Conservation (phyloP, 179 eudicot species). For the Silene noctiflora region DNA sequence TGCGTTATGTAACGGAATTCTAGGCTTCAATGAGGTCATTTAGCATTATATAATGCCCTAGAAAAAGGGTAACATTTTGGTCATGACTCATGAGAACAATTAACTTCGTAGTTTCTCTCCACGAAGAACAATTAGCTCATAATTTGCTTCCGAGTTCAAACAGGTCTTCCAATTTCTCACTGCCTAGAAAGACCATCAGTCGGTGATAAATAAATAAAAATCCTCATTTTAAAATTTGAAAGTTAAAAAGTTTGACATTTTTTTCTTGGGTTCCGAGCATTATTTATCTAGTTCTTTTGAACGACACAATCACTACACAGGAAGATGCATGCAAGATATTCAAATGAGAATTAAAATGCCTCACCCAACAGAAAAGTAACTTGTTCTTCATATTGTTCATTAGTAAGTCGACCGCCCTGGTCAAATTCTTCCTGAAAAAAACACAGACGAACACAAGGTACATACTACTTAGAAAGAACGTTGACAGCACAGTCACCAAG, state of each 20-base stretch:
- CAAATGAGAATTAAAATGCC: constrained; percentile 21
- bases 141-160: not conserved
- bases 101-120: not conserved
- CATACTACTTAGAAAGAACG: not conserved
- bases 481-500: constrained; percentile 8
- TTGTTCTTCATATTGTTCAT: constrained; percentile 42
- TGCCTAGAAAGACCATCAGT: not conserved
- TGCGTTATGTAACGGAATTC: not conserved
- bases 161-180: not conserved
- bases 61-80: not conserved
- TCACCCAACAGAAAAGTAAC: constrained; percentile 88
- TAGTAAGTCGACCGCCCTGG: constrained; percentile 55
- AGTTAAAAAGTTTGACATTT: not conserved
- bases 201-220: not conserved
- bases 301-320: not conserved
- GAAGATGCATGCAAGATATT: constrained; percentile 12
- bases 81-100: not conserved
- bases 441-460: not conserved
- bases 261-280: not conserved
- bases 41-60: not conserved
- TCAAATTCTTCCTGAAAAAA: constrained; percentile 57
- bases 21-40: not conserved
- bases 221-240: not conserved
- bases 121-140: not conserved
- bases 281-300: not conserved